These are phyloP conservation scores for Pseudogymnoascus sp. DNA, from an alignment of 2,329 filamentous ascomycete species.

Conservation along the genomic window DNA sequence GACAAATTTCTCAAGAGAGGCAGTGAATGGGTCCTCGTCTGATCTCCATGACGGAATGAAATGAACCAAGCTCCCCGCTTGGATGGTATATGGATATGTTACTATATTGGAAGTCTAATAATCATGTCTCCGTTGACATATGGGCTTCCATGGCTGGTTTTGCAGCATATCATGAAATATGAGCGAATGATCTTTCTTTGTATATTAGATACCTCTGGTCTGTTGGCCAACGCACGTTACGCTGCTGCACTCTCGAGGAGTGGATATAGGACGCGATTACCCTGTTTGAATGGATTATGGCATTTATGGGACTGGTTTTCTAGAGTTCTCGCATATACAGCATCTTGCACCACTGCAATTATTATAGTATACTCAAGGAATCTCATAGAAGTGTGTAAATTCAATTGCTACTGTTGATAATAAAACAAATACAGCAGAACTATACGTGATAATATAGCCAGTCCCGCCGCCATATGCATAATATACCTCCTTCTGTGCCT, in stretches of 20 bases:
- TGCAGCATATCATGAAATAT: slow-evolving; percentile 7
- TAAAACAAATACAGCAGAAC: not conserved
- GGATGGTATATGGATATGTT: not conserved
- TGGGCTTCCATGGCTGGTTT: slow-evolving; percentile 2
- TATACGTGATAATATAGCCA: slow-evolving; percentile 2
- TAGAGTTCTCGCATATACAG: slow-evolving; percentile 2
- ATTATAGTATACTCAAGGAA: not conserved
- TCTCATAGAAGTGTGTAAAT: not conserved
- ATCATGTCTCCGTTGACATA: not conserved
- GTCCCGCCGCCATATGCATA: not conserved
- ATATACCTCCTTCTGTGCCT: not conserved
- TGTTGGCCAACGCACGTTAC: slow-evolving; percentile 1
- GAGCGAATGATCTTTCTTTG: slow-evolving; percentile 6
- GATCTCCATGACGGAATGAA: slow-evolving; percentile 10
- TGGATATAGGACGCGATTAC: not conserved
- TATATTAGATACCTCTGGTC: slow-evolving; percentile 6
- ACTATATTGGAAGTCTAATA: not conserved
- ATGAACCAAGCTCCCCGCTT: not conserved
- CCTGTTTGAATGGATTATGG: not conserved
- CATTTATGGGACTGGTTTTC: slow-evolving; percentile 1
- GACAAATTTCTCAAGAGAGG: slow-evolving; percentile 97
- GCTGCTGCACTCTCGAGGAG: not conserved
- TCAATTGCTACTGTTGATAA: slow-evolving; percentile 2
- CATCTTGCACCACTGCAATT: not conserved
- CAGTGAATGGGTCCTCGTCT: slow-evolving; percentile 76